Evolutionary conservation across 1,139 yeast genomes (phyloP).

Genomic region (Candida sp.): DNA sequence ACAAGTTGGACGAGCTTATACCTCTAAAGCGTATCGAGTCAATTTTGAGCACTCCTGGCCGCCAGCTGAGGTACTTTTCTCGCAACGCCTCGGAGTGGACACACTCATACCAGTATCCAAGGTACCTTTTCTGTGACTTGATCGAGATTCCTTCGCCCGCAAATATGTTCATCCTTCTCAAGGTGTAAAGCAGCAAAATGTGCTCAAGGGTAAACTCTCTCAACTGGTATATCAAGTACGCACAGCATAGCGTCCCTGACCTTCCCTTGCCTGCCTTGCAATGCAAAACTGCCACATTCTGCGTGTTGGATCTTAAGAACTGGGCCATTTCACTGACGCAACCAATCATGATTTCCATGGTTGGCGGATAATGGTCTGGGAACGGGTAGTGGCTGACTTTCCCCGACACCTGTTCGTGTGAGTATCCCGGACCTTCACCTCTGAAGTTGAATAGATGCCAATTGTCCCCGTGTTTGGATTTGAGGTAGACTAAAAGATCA

Average conservation of each 20-base stretch:
- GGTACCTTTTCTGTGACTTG: conserved; percentile 67
- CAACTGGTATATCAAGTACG: conserved; percentile 60
- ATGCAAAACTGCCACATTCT: conserved; percentile 72
- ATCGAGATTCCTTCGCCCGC: conserved; percentile 77
- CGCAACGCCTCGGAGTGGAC: conserved; percentile 13
- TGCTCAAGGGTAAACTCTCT: conserved; percentile 30
- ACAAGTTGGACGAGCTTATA: not conserved
- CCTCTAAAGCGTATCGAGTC: not conserved
- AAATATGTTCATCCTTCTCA: conserved; percentile 58
- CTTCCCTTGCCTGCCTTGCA: conserved; percentile 95
- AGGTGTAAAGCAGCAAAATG: conserved; percentile 58
- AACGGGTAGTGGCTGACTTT: conserved; percentile 53
- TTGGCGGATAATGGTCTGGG: conserved; percentile 82
- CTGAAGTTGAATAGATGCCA: conserved; percentile 84
- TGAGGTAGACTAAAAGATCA: conserved; percentile 56
- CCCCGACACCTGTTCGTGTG: conserved; percentile 35
- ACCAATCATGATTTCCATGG: conserved; percentile 52
- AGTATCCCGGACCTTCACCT: conserved; percentile 60
- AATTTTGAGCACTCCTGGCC: not conserved
- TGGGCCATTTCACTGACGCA: conserved; percentile 50
- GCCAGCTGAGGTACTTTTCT: conserved; percentile 3
- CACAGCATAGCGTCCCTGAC: conserved; percentile 78
- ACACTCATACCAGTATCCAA: conserved; percentile 59
- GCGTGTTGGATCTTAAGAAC: conserved; percentile 32
- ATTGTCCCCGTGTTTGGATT: conserved; percentile 48